phyloP scores from a whole-genome alignment of 257 asterid genomes.

The Solanum infundibuliforme region DNA sequence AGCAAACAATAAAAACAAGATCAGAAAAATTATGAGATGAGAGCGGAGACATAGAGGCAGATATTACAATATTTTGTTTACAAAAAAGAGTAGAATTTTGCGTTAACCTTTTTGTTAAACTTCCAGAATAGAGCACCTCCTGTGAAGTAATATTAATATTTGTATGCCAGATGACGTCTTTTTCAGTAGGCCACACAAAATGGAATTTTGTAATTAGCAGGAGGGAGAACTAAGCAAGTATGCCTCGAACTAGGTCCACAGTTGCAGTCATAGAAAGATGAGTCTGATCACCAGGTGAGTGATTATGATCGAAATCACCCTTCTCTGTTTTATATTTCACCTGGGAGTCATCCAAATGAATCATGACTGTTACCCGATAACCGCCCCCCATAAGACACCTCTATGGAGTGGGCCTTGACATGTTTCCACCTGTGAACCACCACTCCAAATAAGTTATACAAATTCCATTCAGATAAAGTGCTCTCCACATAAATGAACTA shows the following conservation, averaged over 20 bases:
- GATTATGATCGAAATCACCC: slow-evolving; percentile 42
- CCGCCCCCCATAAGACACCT: slow-evolving; percentile 52
- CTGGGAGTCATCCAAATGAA: slow-evolving; percentile 57
- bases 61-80: neutral
- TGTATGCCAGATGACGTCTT: slow-evolving; percentile 81
- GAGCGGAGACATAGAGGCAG: neutral
- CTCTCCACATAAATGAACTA: neutral
- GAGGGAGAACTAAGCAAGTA: slow-evolving; percentile 45
- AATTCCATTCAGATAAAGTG: neutral
- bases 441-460: slow-evolving; percentile 12
- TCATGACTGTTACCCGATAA: slow-evolving; percentile 39
- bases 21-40: slow-evolving; percentile 3
- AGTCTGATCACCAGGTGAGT: slow-evolving; percentile 26
- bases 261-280: slow-evolving; percentile 44
- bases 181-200: slow-evolving; percentile 64
- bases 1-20: neutral
- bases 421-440: slow-evolving; percentile 38
- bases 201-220: too few species aligned
- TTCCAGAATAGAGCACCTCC: slow-evolving; percentile 84
- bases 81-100: neutral
- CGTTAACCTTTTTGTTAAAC: slow-evolving; percentile 1
- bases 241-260: slow-evolving; percentile 40
- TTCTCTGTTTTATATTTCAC: slow-evolving; percentile 61
- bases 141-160: slow-evolving; percentile 87
- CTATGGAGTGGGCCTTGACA: slow-evolving; percentile 68